phyloP scores from a whole-genome alignment of 805 yeast genomes.

The Candida jianshihensis region DNA sequence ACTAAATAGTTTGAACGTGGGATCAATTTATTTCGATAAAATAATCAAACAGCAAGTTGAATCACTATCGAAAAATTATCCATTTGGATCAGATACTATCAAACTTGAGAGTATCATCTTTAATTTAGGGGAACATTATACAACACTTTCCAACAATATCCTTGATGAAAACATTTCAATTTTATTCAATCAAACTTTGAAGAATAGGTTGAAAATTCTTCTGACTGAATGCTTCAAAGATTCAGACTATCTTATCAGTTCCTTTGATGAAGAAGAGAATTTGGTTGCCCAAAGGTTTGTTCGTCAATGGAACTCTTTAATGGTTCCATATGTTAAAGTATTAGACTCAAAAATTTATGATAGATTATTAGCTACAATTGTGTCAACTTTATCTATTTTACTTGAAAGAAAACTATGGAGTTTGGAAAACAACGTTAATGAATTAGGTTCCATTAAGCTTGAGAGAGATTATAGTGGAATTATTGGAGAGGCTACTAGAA shows the following conservation, averaged over 20 bases:
- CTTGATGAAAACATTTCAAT: conserved; percentile 34
- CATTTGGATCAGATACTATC: conserved; percentile 29
- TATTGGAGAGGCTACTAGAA: conserved; percentile 66
- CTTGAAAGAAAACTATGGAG: conserved; percentile 65
- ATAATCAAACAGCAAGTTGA: conserved; percentile 24
- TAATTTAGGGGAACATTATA: conserved; percentile 18
- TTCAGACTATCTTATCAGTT: conserved; percentile 17
- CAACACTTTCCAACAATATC: conserved; percentile 23
- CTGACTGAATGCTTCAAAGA: conserved; percentile 35
- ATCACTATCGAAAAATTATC: conserved; percentile 28
- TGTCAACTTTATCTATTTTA: conserved; percentile 45
- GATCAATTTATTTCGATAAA: conserved; percentile 48
- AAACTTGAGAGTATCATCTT: conserved; percentile 22
- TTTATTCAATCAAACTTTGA: conserved; percentile 41
- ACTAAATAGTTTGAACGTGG: conserved; percentile 65
- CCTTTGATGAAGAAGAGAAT: conserved; percentile 29
- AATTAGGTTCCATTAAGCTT: conserved; percentile 73
- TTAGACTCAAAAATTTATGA: conserved; percentile 48
- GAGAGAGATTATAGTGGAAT: conserved; percentile 76
- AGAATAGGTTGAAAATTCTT: conserved; percentile 35
- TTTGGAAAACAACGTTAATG: conserved; percentile 64
- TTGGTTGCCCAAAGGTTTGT: conserved; percentile 42
- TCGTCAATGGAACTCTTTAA: conserved; percentile 54
- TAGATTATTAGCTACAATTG: conserved; percentile 41
- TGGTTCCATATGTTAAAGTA: conserved; percentile 58